Evolutionary conservation across 352 stramenopile species (phyloP).

Genomic region (Phytopythium chamaehyphon): DNA sequence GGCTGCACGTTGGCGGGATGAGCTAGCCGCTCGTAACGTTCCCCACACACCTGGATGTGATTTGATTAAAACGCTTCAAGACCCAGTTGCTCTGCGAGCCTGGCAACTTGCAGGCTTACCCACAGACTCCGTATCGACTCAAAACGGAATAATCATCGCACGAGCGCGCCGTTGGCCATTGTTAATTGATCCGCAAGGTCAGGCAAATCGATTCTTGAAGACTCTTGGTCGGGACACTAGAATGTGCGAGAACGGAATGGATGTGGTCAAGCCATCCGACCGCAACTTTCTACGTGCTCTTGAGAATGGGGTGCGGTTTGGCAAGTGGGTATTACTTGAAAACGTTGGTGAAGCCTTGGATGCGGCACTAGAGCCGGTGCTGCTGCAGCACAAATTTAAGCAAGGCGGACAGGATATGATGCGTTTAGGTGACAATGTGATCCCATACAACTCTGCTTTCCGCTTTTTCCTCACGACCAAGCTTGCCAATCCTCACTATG

Average conservation of each 20-base stretch:
- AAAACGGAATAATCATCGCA: conserved; percentile 93
- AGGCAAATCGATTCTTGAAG: conserved; percentile 94
- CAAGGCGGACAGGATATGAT: conserved; percentile 92
- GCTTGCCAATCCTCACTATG: conserved; percentile 91
- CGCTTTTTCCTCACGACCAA: conserved; percentile 93
- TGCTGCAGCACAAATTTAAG: conserved; percentile 92
- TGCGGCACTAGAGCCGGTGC: conserved; percentile 86
- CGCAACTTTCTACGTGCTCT: conserved; percentile 79
- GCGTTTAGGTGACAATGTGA: conserved; percentile 87
- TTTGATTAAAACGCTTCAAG: conserved; percentile 85
- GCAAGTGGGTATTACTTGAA: conserved; percentile 89
- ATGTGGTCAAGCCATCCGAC: conserved; percentile 82
- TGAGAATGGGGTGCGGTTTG: conserved; percentile 92
- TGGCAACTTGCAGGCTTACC: conserved; percentile 92
- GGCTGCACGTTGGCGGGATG: conserved; percentile 79
- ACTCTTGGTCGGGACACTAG: conserved; percentile 87
- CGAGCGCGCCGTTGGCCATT: conserved; percentile 87
- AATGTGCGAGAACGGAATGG: conserved; percentile 78
- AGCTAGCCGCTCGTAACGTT: conserved; percentile 64
- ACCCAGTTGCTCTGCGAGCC: conserved; percentile 86
- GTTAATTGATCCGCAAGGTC: conserved; percentile 90
- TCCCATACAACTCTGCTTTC: conserved; percentile 90
- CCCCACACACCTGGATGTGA: conserved; percentile 84
- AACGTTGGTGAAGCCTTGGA: conserved; percentile 88
- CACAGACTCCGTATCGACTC: conserved; percentile 87